Evolutionary conservation across 441 rosid genomes (phyloP), one percentile per base, ranked within the genome.

Genomic region (Erodium moschatum): DNA sequence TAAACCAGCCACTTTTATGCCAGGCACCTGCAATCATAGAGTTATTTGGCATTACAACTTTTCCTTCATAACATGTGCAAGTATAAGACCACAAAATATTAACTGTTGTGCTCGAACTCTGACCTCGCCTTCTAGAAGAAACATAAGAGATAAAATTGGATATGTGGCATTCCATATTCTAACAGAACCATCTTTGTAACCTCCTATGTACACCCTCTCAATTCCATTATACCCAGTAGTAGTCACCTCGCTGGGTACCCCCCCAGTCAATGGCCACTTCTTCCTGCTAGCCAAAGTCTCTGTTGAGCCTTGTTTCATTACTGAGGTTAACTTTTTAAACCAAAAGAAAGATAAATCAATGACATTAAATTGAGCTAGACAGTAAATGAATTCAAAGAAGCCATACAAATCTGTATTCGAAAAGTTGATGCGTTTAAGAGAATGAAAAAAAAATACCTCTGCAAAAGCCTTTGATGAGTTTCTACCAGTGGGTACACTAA

Each of bases 261-360:
- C 91, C 15, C 94, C 94, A 44, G 88, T 88, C 85, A 88, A 78
- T 65, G 89, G 91, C 88, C 89, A 80, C 73, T 81, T 77, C 15
- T 44, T 72, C 64, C 69, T 74, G 69, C 72, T 69, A 70, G 74
- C 68, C 50, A 61, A 50, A 42, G 66, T 63, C 65, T 70, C 66
- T 42, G 73, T 40, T 69, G 79, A 68, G 65, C 78, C 73, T 63
- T 31, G 77, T 73, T 73, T 83, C 63, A 69, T 61, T 70, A 21
- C 66, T 46, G 77, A 58, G 71, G 77, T 67, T 67, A 74, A 67
- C 89, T 82, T 80, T 71, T 15, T 12, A 38, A 69, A 46, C 44
- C 64, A 69, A 5, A 35, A 64, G 68, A 35, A 65, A 29, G 44
- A 13, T 61, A 5, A 52, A 56, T 70, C 46, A 63, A 18, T 12